phyloP scores from a whole-genome alignment of 2,329 filamentous ascomycete species.

The Colletotrichum endophyticum region DNA sequence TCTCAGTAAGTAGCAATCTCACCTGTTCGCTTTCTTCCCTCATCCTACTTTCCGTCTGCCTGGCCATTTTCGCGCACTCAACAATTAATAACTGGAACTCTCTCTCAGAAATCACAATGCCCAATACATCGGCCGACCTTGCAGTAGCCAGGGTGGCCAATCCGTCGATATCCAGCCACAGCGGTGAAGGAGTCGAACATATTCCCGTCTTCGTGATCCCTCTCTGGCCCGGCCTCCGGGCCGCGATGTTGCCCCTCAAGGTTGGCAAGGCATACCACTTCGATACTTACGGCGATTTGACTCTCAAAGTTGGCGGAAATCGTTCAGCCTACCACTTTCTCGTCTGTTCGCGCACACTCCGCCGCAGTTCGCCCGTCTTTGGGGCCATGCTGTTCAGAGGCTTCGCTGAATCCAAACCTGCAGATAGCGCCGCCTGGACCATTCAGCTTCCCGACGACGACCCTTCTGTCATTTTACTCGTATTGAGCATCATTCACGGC shows the following conservation, averaged over 20 bases:
- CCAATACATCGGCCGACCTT: accelerated
- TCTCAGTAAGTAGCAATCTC: neutral
- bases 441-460: neutral
- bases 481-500: neutral
- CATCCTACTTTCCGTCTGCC: neutral
- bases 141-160: too few relatives aligned
- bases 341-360: neutral
- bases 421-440: neutral
- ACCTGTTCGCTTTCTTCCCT: neutral
- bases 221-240: neutral
- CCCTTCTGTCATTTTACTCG: neutral
- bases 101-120: neutral
- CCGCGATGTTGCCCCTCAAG: neutral
- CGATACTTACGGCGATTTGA: neutral
- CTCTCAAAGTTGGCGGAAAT: neutral
- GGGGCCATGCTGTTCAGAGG: neutral
- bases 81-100: accelerated
- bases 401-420: neutral
- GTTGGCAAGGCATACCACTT: neutral
- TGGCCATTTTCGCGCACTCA: neutral
- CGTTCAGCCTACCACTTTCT: neutral
- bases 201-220: too few relatives aligned
- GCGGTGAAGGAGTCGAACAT: neutral
- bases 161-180: too few relatives aligned
- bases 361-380: neutral